phyloP scores from a whole-genome alignment of 257 asterid species.

The Orobanche coerulescens region DNA sequence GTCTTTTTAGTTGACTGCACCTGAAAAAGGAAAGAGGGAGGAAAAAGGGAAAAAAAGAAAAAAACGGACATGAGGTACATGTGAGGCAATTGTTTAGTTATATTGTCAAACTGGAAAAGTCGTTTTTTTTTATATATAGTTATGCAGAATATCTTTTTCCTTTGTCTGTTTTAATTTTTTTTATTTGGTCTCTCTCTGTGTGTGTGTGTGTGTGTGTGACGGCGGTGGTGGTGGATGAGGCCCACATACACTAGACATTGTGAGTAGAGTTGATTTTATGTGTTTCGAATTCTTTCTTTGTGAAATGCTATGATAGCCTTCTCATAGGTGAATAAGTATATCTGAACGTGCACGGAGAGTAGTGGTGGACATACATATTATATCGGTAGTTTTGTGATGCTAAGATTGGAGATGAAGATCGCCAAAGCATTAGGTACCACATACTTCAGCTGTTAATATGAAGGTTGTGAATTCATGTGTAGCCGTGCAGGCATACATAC shows the following conservation, averaged over 20 bases:
- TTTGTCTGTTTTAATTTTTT: not conserved
- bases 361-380: not conserved
- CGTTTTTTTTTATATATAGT: not conserved
- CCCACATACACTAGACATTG: not conserved
- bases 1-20: not conserved
- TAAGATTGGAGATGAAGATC: constrained; percentile 12
- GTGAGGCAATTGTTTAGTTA: not conserved
- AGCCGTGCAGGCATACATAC: not conserved
- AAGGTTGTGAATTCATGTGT: not conserved
- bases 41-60: not conserved
- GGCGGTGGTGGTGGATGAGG: not conserved
- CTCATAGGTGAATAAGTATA: not conserved
- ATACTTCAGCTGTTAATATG: not conserved
- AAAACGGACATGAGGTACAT: not conserved
- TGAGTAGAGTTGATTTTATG: not conserved
- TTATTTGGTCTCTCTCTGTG: no score
- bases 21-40: no score
- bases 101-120: not conserved
- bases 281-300: not conserved
- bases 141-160: not conserved
- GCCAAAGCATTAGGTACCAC: not conserved
- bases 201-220: no score
- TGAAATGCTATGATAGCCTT: not conserved
- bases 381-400: not conserved
- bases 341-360: not conserved